Evolutionary conservation across 768 basidiomycete genomes (phyloP), one percentile per base, ranked within the genome.

Genomic region (Boletus sp.): DNA sequence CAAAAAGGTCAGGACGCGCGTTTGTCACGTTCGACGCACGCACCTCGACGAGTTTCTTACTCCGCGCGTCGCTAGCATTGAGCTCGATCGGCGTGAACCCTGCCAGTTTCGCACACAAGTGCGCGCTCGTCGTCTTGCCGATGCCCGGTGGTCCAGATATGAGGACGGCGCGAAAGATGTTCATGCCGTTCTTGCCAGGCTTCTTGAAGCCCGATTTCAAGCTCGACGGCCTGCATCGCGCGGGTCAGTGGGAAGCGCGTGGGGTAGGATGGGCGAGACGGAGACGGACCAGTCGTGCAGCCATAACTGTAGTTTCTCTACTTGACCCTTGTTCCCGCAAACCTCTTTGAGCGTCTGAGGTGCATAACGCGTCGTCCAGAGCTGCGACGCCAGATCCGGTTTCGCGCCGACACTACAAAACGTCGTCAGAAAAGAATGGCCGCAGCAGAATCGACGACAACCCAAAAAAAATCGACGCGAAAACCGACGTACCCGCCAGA

Each of bases 321-420:
- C 88, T 52, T 86, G 82, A 0, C 84, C 81, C 73, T 98, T 98
- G 76, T 98, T 99, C 8, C 97, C 97, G 59, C 95, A 98, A 17
- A 99, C 83, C 55, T 99, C 94, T 64, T 91, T 94, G 54, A 94
- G 61, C 3, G 79, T 81, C 60, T 87, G 84, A 1, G 97, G 97
- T 0, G 97, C 96, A 69, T 99, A 99, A 10, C 94, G 86, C 33
- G 87, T 89, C 39, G 97, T 98, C 97, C 97, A 98, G 1, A 98
- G 78, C 69, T 96, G 93, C 3, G 80, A 78, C 1, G 76, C 77
- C 3, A 78, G 73, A 61, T 85, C 80, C 2, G 73, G 51, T 32
- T 77, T 77, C 45, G 67, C 57, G 24, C 72, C 71, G 62, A 0
- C 64, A 18, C 62, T 61, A n/a, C 48, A 11, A 5, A 12, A 15